These are phyloP conservation scores for Leishmania mexicana DNA, from an alignment of 208 protist genomes.

Conservation along the genomic window DNA sequence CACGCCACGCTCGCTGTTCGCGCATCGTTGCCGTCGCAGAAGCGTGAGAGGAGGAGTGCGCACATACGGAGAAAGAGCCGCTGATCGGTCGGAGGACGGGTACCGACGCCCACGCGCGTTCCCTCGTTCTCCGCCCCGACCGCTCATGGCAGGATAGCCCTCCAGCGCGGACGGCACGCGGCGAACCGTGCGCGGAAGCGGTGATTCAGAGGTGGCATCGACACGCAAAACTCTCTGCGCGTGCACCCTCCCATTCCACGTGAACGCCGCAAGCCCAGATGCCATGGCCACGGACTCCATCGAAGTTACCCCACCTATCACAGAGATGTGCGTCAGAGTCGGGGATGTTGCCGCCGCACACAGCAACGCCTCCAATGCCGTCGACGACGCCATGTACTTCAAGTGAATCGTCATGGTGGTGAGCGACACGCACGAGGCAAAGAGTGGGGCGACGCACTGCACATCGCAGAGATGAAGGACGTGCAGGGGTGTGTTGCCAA, in stretches of 20 bases:
- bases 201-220: background rate
- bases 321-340: conserved; percentile 39
- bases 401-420: conserved; percentile 48
- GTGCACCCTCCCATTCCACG: background rate
- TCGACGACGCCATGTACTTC: conserved; percentile 43
- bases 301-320: conserved; percentile 52
- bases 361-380: conserved; percentile 52
- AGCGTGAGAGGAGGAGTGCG: background rate
- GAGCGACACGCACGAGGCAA: conserved; percentile 46
- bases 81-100: background rate
- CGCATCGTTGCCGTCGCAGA: background rate
- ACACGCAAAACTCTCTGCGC: background rate
- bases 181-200: background rate
- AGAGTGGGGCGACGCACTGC: conserved; percentile 41
- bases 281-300: conserved; percentile 55
- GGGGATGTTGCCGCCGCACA: conserved; percentile 41
- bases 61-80: conserved; percentile 2
- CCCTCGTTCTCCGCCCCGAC: background rate
- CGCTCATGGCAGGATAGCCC: background rate
- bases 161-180: background rate
- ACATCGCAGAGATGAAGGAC: conserved; percentile 44
- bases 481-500: conserved; percentile 59
- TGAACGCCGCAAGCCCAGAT: conserved; percentile 43
- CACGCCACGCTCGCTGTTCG: background rate
- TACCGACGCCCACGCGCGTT: background rate